A percentile compares a stretch with the other conserved stretches of the same genome.
phyloP scores from a whole-genome alignment of 768 basidiomycete species.

The Tricholoma sp. region DNA sequence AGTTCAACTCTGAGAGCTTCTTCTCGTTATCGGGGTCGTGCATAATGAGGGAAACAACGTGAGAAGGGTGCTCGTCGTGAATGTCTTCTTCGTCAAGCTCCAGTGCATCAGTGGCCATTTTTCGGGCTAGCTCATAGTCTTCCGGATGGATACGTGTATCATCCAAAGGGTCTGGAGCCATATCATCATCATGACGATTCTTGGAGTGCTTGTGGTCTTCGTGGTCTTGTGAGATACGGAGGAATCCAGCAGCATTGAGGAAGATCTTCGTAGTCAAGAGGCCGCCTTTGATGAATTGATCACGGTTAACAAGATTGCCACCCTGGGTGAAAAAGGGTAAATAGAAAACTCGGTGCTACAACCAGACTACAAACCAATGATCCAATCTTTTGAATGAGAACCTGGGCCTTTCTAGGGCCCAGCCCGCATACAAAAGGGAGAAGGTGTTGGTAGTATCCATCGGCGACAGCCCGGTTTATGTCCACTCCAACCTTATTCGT shows the following conservation, averaged over 20 bases:
- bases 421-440: conserved; percentile 90
- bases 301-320: conserved; percentile 80
- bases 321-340: conserved; percentile 46
- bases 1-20: conserved; percentile 85
- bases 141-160: conserved; percentile 95
- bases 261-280: conserved; percentile 85
- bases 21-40: conserved; percentile 69
- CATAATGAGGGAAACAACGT: conserved; percentile 84
- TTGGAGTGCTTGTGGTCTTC: conserved; percentile 53
- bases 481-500: conserved; percentile 94
- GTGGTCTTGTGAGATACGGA: conserved; percentile 76
- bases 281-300: conserved; percentile 79
- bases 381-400: conserved; percentile 75
- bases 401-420: conserved; percentile 90
- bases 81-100: conserved; percentile 98
- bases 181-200: conserved; percentile 62
- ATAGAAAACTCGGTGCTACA: background rate
- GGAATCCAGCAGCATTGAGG: conserved; percentile 88
- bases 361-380: conserved; percentile 48
- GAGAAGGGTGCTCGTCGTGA: conserved; percentile 87
- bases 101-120: conserved; percentile 97
- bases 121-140: conserved; percentile 95
- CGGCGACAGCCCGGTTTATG: conserved; percentile 88
- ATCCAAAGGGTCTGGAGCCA: conserved; percentile 84
- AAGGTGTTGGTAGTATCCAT: conserved; percentile 83